Evolutionary conservation across 805 yeast species (phyloP).

Genomic region (Lachancea cidri): DNA sequence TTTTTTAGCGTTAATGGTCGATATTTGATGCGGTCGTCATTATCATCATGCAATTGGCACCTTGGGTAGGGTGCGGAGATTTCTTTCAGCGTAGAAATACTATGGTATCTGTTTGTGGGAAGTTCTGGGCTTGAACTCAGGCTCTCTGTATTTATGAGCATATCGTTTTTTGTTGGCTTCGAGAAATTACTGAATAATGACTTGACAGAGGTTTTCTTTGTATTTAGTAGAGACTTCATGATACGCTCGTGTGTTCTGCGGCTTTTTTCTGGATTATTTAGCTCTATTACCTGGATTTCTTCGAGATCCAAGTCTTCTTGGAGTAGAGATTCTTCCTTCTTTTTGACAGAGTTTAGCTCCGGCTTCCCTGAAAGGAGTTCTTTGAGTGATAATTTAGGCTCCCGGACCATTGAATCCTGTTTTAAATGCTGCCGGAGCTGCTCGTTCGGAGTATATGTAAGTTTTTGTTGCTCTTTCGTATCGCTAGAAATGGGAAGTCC

Average conservation of each 20-base stretch:
- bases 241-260: constrained; percentile 6
- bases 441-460: no score
- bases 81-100: constrained; percentile 15
- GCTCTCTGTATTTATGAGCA: not conserved
- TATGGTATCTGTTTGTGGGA: constrained; percentile 14
- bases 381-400: constrained; percentile 5
- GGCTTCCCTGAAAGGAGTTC: constrained; percentile 9
- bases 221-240: constrained; percentile 7
- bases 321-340: not conserved
- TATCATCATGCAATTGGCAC: constrained; percentile 12
- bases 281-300: constrained; percentile 1
- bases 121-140: not conserved
- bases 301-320: constrained; percentile 2
- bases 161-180: constrained; percentile 4
- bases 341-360: not conserved
- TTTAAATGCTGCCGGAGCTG: no score
- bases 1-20: constrained; percentile 3
- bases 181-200: constrained; percentile 19
- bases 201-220: constrained; percentile 22
- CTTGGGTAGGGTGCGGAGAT: constrained; percentile 21
- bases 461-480: not conserved
- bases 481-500: not conserved
- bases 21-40: constrained; percentile 4
- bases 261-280: constrained; percentile 1
- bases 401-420: no score